Conservation (phyloP, 768 basidiomycete species). For the Lanmaoa pseudosensibilis region DNA sequence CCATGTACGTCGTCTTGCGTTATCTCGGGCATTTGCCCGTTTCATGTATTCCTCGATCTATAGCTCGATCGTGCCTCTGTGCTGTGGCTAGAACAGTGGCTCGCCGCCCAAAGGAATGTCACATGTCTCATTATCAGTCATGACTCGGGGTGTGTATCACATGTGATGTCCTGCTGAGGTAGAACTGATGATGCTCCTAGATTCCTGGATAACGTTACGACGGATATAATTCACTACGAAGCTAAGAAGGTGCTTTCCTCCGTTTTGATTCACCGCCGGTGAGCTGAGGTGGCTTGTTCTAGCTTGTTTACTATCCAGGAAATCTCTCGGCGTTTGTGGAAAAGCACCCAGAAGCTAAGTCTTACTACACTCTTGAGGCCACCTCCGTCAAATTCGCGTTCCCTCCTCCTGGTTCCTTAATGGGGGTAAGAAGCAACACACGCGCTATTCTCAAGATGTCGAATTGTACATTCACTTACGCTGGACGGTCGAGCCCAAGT, state of each 20-base stretch:
- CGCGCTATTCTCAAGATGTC: conserved; percentile 92
- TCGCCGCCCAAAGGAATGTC: conserved; percentile 75
- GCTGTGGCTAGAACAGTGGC: conserved; percentile 88
- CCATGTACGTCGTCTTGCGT: conserved; percentile 57
- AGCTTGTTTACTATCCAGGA: conserved; percentile 93
- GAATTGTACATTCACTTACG: conserved; percentile 93
- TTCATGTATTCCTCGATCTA: conserved; percentile 21
- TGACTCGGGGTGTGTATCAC: conserved; percentile 81
- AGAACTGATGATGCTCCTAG: conserved; percentile 36
- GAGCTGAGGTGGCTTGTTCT: conserved; percentile 15
- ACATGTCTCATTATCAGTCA: conserved; percentile 95
- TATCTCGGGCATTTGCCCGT: conserved; percentile 18
- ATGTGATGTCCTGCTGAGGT: conserved; percentile 8
- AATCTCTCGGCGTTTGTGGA: conserved; percentile 90
- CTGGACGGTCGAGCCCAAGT: conserved; percentile 77
- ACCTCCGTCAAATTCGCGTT: conserved; percentile 94
- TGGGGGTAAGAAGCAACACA: conserved; percentile 96
- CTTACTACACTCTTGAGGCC: conserved; percentile 94
- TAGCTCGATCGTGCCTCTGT: conserved; percentile 85
- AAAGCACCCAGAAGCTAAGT: conserved; percentile 88
- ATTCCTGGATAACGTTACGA: conserved; percentile 93
- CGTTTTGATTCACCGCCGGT: conserved; percentile 14
- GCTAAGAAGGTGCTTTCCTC: conserved; percentile 67
- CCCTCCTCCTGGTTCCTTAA: conserved; percentile 91
- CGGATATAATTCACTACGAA: conserved; percentile 98